Percentiles rank a stretch among this genome's conserved stretches.
Conservation (phyloP, 768 basidiomycete genomes). For the Auriscalpium orientale region DNA sequence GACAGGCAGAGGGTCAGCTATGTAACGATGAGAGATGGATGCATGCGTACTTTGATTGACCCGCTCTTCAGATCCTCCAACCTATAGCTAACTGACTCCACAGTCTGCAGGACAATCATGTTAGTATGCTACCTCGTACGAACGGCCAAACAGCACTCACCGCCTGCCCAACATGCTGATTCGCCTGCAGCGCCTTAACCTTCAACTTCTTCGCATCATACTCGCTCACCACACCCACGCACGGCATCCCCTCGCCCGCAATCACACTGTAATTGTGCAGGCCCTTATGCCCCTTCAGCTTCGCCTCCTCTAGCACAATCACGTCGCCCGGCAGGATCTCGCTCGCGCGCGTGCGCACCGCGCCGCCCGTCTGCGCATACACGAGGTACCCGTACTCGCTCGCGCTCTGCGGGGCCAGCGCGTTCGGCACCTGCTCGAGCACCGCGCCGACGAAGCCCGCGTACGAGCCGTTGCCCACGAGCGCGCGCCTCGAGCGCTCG, state of each 20-base stretch:
- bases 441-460: conserved; percentile 69
- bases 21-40: not conserved
- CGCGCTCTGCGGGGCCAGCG: conserved; percentile 31
- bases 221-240: conserved; percentile 73
- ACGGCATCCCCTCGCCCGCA: conserved; percentile 44
- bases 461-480: conserved; percentile 83
- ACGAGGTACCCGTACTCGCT: conserved; percentile 64
- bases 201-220: conserved; percentile 86
- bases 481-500: conserved; percentile 68
- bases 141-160: conserved; percentile 30
- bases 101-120: conserved; percentile 33
- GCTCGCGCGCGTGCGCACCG: conserved; percentile 65
- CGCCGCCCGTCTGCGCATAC: conserved; percentile 58
- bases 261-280: conserved; percentile 63
- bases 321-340: conserved; percentile 88
- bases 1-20: not conserved
- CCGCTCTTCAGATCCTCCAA: conserved; percentile 88
- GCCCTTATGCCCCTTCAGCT: conserved; percentile 74
- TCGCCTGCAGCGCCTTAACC: conserved; percentile 78
- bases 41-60: conserved; percentile 53
- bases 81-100: conserved; percentile 79
- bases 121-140: not conserved
- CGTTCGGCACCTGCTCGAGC: conserved; percentile 59
- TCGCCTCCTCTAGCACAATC: conserved; percentile 65
- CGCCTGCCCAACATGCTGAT: conserved; percentile 79